These are phyloP conservation scores for Carex sylvatica DNA, from an alignment of 202 grass and related monocot species.

Conservation along the genomic window DNA sequence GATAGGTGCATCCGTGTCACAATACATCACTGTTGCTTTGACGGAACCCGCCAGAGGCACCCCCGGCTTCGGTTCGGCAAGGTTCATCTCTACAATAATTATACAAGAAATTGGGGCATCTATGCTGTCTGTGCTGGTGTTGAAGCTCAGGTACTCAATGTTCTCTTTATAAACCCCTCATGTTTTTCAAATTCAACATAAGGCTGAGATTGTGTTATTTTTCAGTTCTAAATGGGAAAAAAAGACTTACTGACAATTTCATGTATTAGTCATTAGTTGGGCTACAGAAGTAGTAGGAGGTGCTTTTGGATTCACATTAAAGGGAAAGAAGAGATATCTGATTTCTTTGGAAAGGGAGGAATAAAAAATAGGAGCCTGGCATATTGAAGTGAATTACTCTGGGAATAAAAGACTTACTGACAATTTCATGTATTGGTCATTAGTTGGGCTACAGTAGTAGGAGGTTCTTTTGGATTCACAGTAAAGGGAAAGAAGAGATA, in stretches of 20 bases:
- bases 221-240: not conserved
- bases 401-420: not conserved
- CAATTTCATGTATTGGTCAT: not conserved
- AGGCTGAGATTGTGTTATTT: not conserved
- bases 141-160: constrained; percentile 48
- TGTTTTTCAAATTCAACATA: not conserved
- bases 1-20: constrained; percentile 69
- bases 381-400: not conserved
- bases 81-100: constrained; percentile 94
- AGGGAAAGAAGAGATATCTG: not conserved
- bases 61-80: constrained; percentile 80
- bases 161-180: not conserved
- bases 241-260: not conserved
- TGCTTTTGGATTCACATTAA: not conserved
- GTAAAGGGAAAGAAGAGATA: not conserved
- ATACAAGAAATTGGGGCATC: constrained; percentile 82
- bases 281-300: not conserved
- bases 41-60: constrained; percentile 79
- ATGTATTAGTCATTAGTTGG: not conserved
- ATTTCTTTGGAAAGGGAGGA: not conserved
- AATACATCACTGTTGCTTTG: constrained; percentile 92
- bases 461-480: not conserved
- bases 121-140: constrained; percentile 87
- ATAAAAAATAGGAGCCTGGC: not conserved
- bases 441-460: not conserved